These are phyloP conservation scores for Ascomycota sp. DNA, from an alignment of 2,329 filamentous ascomycete genomes.

Conservation along the genomic window DNA sequence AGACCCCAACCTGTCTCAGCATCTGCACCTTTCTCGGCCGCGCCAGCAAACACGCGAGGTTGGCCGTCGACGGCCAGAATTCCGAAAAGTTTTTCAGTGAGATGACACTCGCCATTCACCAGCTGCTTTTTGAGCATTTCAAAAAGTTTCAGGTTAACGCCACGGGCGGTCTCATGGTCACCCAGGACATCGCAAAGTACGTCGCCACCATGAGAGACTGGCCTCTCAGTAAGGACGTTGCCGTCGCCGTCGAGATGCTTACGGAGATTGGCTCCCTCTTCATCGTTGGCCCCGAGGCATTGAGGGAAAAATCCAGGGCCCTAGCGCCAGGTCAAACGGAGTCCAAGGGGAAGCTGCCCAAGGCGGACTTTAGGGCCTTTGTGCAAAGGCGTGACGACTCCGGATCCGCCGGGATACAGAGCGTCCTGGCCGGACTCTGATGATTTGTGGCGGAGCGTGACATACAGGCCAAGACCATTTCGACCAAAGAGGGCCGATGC, in stretches of 20 bases:
- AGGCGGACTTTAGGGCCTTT: conserved; percentile 60
- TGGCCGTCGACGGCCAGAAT: conserved; percentile 64
- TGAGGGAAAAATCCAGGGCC: conserved; percentile 46
- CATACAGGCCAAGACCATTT: too few relatives aligned
- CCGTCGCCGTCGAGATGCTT: conserved; percentile 56
- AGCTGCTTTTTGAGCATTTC: conserved; percentile 73
- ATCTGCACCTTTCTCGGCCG: conserved; percentile 62
- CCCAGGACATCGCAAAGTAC: conserved; percentile 88
- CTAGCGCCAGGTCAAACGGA: conserved; percentile 21
- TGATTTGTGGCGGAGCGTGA: neutral
- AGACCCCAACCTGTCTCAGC: conserved; percentile 64
- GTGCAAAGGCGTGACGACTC: conserved; percentile 70
- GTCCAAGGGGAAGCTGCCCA: conserved; percentile 32
- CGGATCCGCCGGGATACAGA: conserved; percentile 58
- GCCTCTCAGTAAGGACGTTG: conserved; percentile 47
- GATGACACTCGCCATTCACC: conserved; percentile 55
- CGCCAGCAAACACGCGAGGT: conserved; percentile 36
- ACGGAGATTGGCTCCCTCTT: conserved; percentile 90
- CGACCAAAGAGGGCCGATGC: too few relatives aligned
- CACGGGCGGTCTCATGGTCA: conserved; percentile 82
- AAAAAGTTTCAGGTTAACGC: conserved; percentile 86
- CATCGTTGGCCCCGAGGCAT: conserved; percentile 66
- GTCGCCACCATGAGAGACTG: conserved; percentile 66
- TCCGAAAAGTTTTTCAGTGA: conserved; percentile 64
- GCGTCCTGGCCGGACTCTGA: conserved; percentile 46